These are phyloP conservation scores for Taiozyma sp. DNA, from an alignment of 1,139 yeast species.

Conservation along the genomic window DNA sequence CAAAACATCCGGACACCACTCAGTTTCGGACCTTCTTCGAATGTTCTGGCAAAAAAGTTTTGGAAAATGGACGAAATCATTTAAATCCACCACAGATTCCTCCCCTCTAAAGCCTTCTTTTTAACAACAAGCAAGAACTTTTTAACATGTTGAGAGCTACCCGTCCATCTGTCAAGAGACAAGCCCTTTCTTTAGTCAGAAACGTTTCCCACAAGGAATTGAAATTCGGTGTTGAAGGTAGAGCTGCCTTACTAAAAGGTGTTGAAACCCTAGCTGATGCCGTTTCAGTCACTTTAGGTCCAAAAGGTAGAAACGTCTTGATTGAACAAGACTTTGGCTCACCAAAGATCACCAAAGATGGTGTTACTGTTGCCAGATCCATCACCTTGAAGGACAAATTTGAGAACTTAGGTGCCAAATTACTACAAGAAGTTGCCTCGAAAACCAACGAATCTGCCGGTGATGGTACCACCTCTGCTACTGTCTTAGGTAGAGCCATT, in stretches of 20 bases:
- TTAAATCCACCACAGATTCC: not conserved
- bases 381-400: slow-evolving; percentile 86
- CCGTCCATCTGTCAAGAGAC: slow-evolving; percentile 42
- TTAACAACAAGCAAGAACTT: not conserved
- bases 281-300: slow-evolving; percentile 95
- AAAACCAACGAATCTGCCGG: slow-evolving; percentile 99
- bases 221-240: slow-evolving; percentile 97
- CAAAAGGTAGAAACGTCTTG: slow-evolving; percentile 96
- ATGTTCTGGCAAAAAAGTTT: slow-evolving; percentile 9
- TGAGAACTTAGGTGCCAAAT: slow-evolving; percentile 94
- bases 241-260: slow-evolving; percentile 94
- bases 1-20: not conserved
- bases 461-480: slow-evolving; percentile 98
- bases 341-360: slow-evolving; percentile 98
- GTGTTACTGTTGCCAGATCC: slow-evolving; percentile 96
- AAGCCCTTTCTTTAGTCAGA: slow-evolving; percentile 44
- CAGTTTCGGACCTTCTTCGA: not conserved
- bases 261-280: slow-evolving; percentile 97
- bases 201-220: slow-evolving; percentile 86
- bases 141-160: slow-evolving; percentile 51
- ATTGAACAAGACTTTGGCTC: slow-evolving; percentile 97
- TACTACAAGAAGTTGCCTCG: slow-evolving; percentile 96
- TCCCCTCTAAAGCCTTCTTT: not conserved
- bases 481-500: slow-evolving; percentile 94
- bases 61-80: slow-evolving; percentile 7